phyloP scores from a whole-genome alignment of 208 protist species.

The Leptomonas pyrrhocoris region DNA sequence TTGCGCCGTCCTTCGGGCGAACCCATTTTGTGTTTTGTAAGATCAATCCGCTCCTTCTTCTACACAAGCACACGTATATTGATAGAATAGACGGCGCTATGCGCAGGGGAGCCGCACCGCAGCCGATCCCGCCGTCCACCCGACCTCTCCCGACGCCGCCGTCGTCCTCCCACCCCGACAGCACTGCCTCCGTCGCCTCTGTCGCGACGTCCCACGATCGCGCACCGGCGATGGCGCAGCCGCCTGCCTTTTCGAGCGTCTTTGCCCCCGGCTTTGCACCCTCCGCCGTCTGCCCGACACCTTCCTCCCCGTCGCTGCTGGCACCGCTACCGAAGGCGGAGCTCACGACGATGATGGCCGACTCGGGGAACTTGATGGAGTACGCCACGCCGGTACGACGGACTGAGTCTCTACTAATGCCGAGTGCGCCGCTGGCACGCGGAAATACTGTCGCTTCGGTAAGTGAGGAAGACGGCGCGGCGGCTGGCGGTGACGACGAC shows the following conservation, averaged over 20 bases:
- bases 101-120: background rate
- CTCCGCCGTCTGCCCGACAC: slow-evolving; percentile 9
- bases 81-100: background rate
- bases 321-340: slow-evolving; percentile 16
- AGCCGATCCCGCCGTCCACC: background rate
- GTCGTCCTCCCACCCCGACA: background rate
- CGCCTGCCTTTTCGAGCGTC: background rate
- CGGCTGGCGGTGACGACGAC: background rate
- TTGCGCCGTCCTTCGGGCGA: background rate
- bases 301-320: slow-evolving; percentile 4
- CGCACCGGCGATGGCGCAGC: background rate
- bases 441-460: too few relatives aligned
- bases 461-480: background rate
- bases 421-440: background rate
- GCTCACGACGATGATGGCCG: slow-evolving; percentile 7
- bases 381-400: too few relatives aligned
- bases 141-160: background rate
- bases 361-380: slow-evolving; percentile 7
- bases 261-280: slow-evolving; percentile 1
- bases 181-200: background rate
- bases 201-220: background rate
- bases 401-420: background rate
- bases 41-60: slow-evolving; percentile 2
- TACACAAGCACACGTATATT: background rate
- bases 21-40: background rate